Percentiles rank a stretch among this genome's conserved stretches.
Conservation (phyloP, 2,329 filamentous ascomycete genomes). For the Phaeosphaeria sp. region DNA sequence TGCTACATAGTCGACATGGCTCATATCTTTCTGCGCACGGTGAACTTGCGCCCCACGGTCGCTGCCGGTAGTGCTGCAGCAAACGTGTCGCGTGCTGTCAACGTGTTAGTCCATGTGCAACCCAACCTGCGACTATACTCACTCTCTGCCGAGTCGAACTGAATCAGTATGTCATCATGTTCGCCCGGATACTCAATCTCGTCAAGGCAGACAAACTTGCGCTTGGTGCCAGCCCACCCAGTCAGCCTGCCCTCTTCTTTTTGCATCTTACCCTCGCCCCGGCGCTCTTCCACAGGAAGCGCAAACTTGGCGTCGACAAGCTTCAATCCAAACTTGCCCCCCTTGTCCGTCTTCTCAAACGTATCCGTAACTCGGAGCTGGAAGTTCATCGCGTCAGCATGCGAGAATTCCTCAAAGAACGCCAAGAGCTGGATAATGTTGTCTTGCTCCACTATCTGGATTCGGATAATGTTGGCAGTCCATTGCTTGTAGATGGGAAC, state of each 20-base stretch:
- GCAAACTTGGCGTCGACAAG: slow-evolving; percentile 92
- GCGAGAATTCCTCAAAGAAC: slow-evolving; percentile 87
- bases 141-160: slow-evolving; percentile 82
- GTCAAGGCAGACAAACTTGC: slow-evolving; percentile 83
- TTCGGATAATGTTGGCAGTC: slow-evolving; percentile 79
- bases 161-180: slow-evolving; percentile 87
- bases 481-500: slow-evolving; percentile 94
- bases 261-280: slow-evolving; percentile 57
- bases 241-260: slow-evolving; percentile 56
- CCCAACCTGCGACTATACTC: slow-evolving; percentile 46
- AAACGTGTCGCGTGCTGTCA: slow-evolving; percentile 54
- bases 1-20: neutral
- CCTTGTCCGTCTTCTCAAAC: slow-evolving; percentile 68
- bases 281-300: slow-evolving; percentile 66
- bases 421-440: slow-evolving; percentile 78
- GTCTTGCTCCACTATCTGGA: slow-evolving; percentile 81
- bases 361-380: slow-evolving; percentile 82
- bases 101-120: slow-evolving; percentile 24
- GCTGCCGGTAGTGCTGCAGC: slow-evolving; percentile 54
- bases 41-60: slow-evolving; percentile 49
- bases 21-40: slow-evolving; percentile 51
- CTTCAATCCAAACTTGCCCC: slow-evolving; percentile 71
- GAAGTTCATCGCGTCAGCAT: slow-evolving; percentile 90
- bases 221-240: slow-evolving; percentile 62
- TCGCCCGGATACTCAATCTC: slow-evolving; percentile 88